Evolutionary conservation across 768 basidiomycete species (phyloP).

Genomic region (Termitomyces sp.): DNA sequence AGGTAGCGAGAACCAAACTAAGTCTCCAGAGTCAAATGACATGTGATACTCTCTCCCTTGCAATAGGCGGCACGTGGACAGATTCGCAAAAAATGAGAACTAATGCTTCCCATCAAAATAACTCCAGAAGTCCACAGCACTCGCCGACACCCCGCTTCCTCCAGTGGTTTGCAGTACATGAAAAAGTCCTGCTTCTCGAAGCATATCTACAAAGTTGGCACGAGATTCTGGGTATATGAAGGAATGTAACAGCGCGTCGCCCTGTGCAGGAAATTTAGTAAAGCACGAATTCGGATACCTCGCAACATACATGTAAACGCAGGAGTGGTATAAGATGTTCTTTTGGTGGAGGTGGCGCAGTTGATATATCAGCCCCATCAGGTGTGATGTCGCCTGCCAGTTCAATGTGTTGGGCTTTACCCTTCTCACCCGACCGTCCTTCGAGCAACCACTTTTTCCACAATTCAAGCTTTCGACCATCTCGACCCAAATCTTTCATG

Average conservation of each 20-base stretch:
- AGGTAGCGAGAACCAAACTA: no score
- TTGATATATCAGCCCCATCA: slow-evolving; percentile 22
- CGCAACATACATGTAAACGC: slow-evolving; percentile 47
- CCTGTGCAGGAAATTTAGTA: slow-evolving; percentile 30
- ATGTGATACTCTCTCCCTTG: background rate
- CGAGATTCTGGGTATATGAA: slow-evolving; percentile 78
- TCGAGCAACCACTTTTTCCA: slow-evolving; percentile 63
- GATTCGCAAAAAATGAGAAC: background rate
- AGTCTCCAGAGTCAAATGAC: no score
- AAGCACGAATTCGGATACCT: background rate
- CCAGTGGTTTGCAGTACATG: slow-evolving; percentile 22
- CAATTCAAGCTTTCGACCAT: slow-evolving; percentile 71
- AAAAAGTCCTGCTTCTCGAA: slow-evolving; percentile 41
- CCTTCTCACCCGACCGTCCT: slow-evolving; percentile 1
- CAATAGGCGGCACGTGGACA: background rate
- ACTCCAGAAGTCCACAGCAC: slow-evolving; percentile 65
- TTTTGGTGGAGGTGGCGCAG: slow-evolving; percentile 23
- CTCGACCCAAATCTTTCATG: slow-evolving; percentile 49
- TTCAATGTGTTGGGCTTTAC: slow-evolving; percentile 22
- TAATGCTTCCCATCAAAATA: slow-evolving; percentile 28
- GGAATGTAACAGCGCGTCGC: slow-evolving; percentile 43
- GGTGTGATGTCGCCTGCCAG: slow-evolving; percentile 36
- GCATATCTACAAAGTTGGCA: slow-evolving; percentile 52
- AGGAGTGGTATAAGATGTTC: slow-evolving; percentile 48
- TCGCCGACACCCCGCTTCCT: slow-evolving; percentile 23